A percentile compares a stretch with the other conserved stretches of the same genome.
Conservation (phyloP, 2,329 filamentous ascomycete genomes). For the Metarhizium rileyi region DNA sequence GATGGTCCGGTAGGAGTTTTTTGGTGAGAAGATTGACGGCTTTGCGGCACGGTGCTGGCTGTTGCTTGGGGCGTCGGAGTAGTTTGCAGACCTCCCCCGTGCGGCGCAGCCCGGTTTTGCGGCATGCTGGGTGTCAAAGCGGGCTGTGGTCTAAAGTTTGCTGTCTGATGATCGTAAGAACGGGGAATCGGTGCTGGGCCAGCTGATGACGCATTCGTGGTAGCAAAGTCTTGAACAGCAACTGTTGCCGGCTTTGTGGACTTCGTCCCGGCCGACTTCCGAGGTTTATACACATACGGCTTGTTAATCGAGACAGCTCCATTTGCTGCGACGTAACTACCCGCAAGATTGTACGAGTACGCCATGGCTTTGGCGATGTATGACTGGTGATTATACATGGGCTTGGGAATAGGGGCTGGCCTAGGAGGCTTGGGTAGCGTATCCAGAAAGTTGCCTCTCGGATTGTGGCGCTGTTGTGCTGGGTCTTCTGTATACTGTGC, state of each 20-base stretch:
- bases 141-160: not conserved
- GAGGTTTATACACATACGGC: constrained; percentile 45
- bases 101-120: constrained; percentile 3
- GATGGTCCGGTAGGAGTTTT: not conserved
- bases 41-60: not conserved
- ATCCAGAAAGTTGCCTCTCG: constrained; percentile 63
- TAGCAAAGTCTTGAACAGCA: constrained; percentile 16
- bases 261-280: constrained; percentile 22
- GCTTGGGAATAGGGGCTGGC: constrained; percentile 20
- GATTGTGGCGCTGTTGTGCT: constrained; percentile 47
- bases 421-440: constrained; percentile 48
- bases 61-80: not conserved
- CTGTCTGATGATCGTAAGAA: constrained; percentile 9
- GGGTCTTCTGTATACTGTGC: constrained; percentile 84
- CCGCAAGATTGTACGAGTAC: constrained; percentile 7
- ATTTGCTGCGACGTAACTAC: constrained; percentile 1
- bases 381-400: constrained; percentile 9
- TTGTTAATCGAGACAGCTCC: constrained; percentile 26
- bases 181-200: constrained; percentile 4
- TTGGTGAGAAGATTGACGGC: not conserved
- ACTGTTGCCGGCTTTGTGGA: not conserved
- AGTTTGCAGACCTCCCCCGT: not conserved
- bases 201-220: constrained; percentile 2
- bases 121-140: constrained; percentile 3
- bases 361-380: constrained; percentile 10